Conservation (phyloP, 768 basidiomycete species). For the Russula sp. region DNA sequence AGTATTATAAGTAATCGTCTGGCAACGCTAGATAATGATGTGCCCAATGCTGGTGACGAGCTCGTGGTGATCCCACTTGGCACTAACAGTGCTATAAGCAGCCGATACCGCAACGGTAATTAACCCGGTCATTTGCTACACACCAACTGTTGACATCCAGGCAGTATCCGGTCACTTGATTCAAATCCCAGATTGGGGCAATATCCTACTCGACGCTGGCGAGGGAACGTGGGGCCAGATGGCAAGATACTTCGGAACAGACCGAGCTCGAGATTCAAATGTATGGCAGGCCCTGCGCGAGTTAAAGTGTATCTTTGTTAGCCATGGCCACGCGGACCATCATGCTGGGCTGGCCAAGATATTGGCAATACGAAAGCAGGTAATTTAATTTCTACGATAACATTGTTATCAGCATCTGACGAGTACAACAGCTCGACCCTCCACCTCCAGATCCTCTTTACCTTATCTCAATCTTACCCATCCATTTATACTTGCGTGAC, state of each 20-base stretch:
- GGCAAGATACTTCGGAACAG: constrained; percentile 66
- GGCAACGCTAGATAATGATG: constrained; percentile 2
- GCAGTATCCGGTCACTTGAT: constrained; percentile 78
- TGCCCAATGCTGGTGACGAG: constrained; percentile 49
- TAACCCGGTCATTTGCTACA: constrained; percentile 2
- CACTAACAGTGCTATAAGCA: constrained; percentile 84
- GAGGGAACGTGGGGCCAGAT: constrained; percentile 95
- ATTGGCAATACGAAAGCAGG: constrained; percentile 65
- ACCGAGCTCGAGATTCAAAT: constrained; percentile 37
- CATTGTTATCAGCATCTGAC: constrained; percentile 2
- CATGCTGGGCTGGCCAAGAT: constrained; percentile 80
- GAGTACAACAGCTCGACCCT: constrained; percentile 54
- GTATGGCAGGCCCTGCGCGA: constrained; percentile 63
- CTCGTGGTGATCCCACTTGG: constrained; percentile 76
- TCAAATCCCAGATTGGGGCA: constrained; percentile 66
- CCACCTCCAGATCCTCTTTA: constrained; percentile 63
- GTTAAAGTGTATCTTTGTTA: constrained; percentile 78
- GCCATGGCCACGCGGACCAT: constrained; percentile 92
- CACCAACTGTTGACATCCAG: not conserved
- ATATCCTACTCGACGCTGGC: constrained; percentile 81
- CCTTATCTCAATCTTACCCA: constrained; percentile 56
- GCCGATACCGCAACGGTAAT: constrained; percentile 83
- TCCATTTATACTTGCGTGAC: constrained; percentile 71
- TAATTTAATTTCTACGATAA: constrained; percentile 36
- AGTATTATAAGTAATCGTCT: constrained; percentile 34